Conservation (phyloP, 306 rosid genomes). For the Castanospermum australe region DNA sequence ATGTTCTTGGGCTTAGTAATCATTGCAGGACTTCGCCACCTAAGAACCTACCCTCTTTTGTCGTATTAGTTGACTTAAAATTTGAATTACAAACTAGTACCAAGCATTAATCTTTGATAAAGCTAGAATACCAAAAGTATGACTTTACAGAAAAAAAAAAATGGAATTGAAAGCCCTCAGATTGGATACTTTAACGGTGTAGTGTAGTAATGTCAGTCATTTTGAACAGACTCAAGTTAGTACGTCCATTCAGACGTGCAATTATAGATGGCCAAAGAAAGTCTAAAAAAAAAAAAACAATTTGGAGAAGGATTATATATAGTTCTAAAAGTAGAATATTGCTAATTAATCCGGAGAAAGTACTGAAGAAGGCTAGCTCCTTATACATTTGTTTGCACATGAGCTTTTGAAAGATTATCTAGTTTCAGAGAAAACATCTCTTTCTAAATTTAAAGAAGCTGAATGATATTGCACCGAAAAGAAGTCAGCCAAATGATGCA, state of each 20-base stretch:
- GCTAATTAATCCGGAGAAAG: constrained; percentile 5
- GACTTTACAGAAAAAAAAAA: neutral
- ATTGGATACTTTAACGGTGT: constrained; percentile 9
- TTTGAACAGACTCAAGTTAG: constrained; percentile 3
- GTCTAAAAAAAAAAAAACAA: constrained; percentile 1
- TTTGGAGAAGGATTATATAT: constrained; percentile 3
- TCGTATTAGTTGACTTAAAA: constrained; percentile 34
- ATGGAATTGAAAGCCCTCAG: constrained; percentile 15
- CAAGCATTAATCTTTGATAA: constrained; percentile 24
- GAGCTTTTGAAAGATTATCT: constrained; percentile 1
- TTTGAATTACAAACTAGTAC: constrained; percentile 29
- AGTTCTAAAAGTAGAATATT: constrained; percentile 27
- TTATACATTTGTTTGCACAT: constrained; percentile 11
- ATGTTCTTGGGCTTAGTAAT: constrained; percentile 8
- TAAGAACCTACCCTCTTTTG: constrained; percentile 25
- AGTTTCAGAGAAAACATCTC: constrained; percentile 24
- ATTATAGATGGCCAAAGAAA: constrained; percentile 6
- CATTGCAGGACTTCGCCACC: constrained; percentile 1
- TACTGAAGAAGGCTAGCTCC: neutral
- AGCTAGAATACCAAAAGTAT: constrained; percentile 32
- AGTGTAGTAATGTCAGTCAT: constrained; percentile 22
- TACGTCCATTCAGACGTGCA: constrained; percentile 9
- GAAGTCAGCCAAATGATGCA: constrained; percentile 15
- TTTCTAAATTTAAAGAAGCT: constrained; percentile 34
- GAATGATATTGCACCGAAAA: constrained; percentile 30